A percentile compares a stretch with the other conserved stretches of the same genome.
These are phyloP conservation scores for Colletotrichum lentis DNA, from an alignment of 2,329 filamentous ascomycete genomes.

Conservation along the genomic window DNA sequence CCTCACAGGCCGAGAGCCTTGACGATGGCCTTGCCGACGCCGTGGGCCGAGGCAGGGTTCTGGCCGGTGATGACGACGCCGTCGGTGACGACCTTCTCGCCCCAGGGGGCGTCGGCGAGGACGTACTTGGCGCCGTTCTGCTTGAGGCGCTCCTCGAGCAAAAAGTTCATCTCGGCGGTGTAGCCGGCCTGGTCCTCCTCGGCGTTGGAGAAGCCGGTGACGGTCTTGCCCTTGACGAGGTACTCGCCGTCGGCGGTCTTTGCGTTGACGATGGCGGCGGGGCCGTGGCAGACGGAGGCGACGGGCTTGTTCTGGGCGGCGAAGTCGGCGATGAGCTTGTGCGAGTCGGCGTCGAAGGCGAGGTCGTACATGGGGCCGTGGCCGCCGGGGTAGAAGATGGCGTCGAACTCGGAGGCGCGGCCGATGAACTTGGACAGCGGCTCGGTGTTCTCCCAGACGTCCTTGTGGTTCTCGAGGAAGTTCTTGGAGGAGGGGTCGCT, in stretches of 20 bases:
- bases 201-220: constrained; percentile 71
- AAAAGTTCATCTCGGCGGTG: constrained; percentile 64
- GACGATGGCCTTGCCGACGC: constrained; percentile 60
- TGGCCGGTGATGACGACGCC: constrained; percentile 65
- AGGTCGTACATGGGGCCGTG: constrained; percentile 75
- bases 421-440: constrained; percentile 65
- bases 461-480: constrained; percentile 65
- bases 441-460: constrained; percentile 70
- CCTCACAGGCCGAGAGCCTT: constrained; percentile 51
- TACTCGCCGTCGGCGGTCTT: constrained; percentile 59
- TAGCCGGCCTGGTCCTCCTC: constrained; percentile 59
- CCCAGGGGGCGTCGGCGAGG: constrained; percentile 60
- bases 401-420: constrained; percentile 68
- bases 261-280: constrained; percentile 68
- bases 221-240: constrained; percentile 63
- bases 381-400: constrained; percentile 65
- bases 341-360: constrained; percentile 62
- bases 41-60: constrained; percentile 63
- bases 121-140: constrained; percentile 63
- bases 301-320: constrained; percentile 68
- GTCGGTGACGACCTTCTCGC: constrained; percentile 58
- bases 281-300: constrained; percentile 74
- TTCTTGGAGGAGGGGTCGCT: constrained; percentile 59
- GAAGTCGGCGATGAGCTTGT: constrained; percentile 70
- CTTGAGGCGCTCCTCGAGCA: constrained; percentile 64